phyloP scores from a whole-genome alignment of 2,329 filamentous ascomycete genomes.

The Daldinia sp. region DNA sequence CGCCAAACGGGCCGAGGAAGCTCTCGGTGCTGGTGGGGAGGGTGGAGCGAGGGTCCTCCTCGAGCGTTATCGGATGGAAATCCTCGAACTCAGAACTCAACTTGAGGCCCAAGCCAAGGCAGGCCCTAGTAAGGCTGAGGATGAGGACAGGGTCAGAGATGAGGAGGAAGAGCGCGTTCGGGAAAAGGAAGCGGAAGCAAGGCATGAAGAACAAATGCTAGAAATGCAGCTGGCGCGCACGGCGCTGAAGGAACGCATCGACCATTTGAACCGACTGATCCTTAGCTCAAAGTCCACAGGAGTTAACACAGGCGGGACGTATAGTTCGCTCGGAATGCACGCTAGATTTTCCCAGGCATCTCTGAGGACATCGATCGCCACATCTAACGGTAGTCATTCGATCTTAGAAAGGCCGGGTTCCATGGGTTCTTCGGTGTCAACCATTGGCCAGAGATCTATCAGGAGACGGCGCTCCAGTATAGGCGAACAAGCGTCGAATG shows the following conservation, averaged over 20 bases:
- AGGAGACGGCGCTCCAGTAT: slow-evolving; percentile 56
- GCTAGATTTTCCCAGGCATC: slow-evolving; percentile 70
- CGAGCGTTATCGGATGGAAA: slow-evolving; percentile 94
- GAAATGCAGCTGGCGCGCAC: slow-evolving; percentile 98
- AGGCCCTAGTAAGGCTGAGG: slow-evolving; percentile 68
- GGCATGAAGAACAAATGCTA: slow-evolving; percentile 96
- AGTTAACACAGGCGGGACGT: slow-evolving; percentile 81
- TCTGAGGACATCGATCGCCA: slow-evolving; percentile 73
- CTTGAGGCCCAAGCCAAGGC: slow-evolving; percentile 83
- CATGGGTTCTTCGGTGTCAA: slow-evolving; percentile 69
- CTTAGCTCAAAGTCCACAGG: slow-evolving; percentile 95
- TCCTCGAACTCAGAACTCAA: slow-evolving; percentile 79
- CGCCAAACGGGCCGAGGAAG: slow-evolving; percentile 93
- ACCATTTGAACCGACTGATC: slow-evolving; percentile 94
- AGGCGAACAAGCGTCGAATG: slow-evolving; percentile 52
- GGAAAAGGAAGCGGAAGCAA: slow-evolving; percentile 81
- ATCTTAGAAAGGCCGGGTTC: slow-evolving; percentile 71
- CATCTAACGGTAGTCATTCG: slow-evolving; percentile 62
- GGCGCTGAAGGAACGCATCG: slow-evolving; percentile 94
- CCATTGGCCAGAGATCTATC: slow-evolving; percentile 63
- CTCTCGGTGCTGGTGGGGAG: slow-evolving; percentile 80
- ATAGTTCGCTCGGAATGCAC: slow-evolving; percentile 72
- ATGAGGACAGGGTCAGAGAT: slow-evolving; percentile 68
- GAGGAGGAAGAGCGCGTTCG: slow-evolving; percentile 76
- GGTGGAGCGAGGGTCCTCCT: slow-evolving; percentile 86